These are phyloP conservation scores for Fagus sylvatica DNA, from an alignment of 306 rosid species.

Conservation along the genomic window DNA sequence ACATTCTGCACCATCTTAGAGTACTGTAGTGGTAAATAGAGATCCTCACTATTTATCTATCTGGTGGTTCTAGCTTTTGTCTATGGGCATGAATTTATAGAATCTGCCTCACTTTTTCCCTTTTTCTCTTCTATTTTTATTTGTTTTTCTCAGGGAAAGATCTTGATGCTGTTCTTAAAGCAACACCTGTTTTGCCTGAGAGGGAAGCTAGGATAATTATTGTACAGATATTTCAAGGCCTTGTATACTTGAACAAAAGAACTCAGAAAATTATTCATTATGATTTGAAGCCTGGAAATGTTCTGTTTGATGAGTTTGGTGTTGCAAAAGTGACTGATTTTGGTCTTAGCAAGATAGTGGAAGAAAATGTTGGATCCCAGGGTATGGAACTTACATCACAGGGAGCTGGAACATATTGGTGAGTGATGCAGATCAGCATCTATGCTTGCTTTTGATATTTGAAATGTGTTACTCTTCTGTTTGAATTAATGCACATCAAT, in stretches of 20 bases:
- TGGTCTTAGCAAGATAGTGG: constrained; percentile 99
- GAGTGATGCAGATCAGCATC: constrained; percentile 37
- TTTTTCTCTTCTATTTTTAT: constrained; percentile 7
- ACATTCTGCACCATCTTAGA: constrained; percentile 96
- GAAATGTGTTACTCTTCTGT: background rate
- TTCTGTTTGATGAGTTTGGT: constrained; percentile 92
- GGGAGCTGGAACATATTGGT: constrained; percentile 99
- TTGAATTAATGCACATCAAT: background rate
- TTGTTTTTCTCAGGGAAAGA: constrained; percentile 72
- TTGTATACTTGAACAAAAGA: constrained; percentile 89
- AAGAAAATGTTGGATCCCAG: constrained; percentile 96
- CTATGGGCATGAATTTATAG: background rate
- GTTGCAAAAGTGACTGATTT: constrained; percentile 97
- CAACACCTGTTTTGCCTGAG: constrained; percentile 88
- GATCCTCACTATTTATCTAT: constrained; percentile 12
- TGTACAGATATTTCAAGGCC: constrained; percentile 93
- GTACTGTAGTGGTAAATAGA: constrained; percentile 81
- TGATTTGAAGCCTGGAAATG: constrained; percentile 99
- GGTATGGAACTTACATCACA: constrained; percentile 99
- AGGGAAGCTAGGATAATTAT: constrained; percentile 91
- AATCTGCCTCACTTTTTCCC: constrained; percentile 9
- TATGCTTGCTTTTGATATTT: constrained; percentile 18
- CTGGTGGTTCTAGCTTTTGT: constrained; percentile 7
- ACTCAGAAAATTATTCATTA: constrained; percentile 91
- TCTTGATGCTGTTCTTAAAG: constrained; percentile 94